Percentiles rank a stretch among this genome's conserved stretches.
Conservation (phyloP, 169 alveolate species). For the Eimeria tenella region DNA sequence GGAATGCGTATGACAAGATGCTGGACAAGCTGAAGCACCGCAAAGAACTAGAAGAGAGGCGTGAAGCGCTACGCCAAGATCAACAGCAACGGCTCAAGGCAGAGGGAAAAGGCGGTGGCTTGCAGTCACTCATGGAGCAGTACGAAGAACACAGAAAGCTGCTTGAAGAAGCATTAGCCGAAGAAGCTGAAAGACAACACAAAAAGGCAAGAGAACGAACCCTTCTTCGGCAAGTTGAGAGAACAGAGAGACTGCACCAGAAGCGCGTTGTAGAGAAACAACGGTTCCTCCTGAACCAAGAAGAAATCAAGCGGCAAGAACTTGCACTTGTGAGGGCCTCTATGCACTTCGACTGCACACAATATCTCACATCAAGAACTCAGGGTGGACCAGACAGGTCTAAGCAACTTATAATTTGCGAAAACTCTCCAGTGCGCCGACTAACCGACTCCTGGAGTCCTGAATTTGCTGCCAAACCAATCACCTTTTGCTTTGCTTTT, state of each 20-base stretch:
- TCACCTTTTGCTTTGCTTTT: background rate
- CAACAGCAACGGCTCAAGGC: conserved; percentile 43
- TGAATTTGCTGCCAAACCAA: too few species aligned
- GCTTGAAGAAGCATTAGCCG: conserved; percentile 54
- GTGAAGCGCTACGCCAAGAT: conserved; percentile 38
- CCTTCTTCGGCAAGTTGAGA: conserved; percentile 35
- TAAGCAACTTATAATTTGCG: too few species aligned
- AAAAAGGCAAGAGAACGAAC: conserved; percentile 1
- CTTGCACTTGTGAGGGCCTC: conserved; percentile 37
- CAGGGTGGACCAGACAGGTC: too few species aligned
- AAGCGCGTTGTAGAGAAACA: conserved; percentile 55
- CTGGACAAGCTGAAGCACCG: conserved; percentile 61
- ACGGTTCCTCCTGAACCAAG: conserved; percentile 55
- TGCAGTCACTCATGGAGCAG: conserved; percentile 41
- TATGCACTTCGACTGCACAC: too few species aligned
- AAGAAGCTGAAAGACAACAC: conserved; percentile 51
- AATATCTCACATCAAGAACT: too few species aligned
- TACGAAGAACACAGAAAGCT: conserved; percentile 28
- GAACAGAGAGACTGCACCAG: conserved; percentile 22
- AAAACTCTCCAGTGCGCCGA: too few species aligned
- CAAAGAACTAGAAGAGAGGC: conserved; percentile 23
- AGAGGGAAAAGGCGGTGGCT: conserved; percentile 33
- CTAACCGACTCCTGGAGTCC: too few species aligned
- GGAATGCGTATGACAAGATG: conserved; percentile 36
- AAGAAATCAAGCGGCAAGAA: conserved; percentile 48